Evolutionary conservation across 2,329 filamentous ascomycete species (phyloP).

Genomic region (Colletotrichum sp.): DNA sequence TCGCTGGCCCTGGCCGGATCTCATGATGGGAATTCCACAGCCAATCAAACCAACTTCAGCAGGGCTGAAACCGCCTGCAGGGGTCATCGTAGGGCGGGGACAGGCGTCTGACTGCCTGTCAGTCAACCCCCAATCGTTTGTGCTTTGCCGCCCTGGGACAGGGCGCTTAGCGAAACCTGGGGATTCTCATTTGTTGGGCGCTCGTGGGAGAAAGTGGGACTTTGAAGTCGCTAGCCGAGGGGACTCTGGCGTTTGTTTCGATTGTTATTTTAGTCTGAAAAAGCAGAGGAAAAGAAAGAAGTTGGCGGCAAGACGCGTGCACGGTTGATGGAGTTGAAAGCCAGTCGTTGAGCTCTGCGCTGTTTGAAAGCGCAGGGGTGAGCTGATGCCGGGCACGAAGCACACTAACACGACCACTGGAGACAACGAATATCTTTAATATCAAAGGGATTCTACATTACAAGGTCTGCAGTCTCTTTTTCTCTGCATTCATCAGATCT

Average conservation of each 20-base stretch:
- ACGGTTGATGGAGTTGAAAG: background rate
- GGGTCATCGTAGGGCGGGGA: background rate
- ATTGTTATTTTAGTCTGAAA: background rate
- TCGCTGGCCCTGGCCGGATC: background rate
- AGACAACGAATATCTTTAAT: background rate
- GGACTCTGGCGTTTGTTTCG: background rate
- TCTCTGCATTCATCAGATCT: background rate
- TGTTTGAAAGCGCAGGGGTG: background rate
- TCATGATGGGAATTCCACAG: background rate
- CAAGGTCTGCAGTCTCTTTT: background rate
- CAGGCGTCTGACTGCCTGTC: background rate
- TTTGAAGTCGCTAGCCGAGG: background rate
- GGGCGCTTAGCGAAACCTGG: slow-evolving; percentile 31
- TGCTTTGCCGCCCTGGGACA: background rate
- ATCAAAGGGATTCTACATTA: background rate
- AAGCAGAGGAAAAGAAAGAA: background rate
- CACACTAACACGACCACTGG: accelerated
- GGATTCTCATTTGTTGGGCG: background rate
- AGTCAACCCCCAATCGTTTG: slow-evolving; percentile 4
- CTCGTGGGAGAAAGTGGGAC: background rate
- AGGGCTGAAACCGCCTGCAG: background rate
- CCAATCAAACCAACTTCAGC: background rate
- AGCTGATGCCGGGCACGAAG: background rate
- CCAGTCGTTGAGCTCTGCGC: background rate
- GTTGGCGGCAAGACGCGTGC: background rate